These are phyloP conservation scores for Pyrenula massariospora DNA, from an alignment of 495 filamentous ascomycete genomes.

Conservation along the genomic window DNA sequence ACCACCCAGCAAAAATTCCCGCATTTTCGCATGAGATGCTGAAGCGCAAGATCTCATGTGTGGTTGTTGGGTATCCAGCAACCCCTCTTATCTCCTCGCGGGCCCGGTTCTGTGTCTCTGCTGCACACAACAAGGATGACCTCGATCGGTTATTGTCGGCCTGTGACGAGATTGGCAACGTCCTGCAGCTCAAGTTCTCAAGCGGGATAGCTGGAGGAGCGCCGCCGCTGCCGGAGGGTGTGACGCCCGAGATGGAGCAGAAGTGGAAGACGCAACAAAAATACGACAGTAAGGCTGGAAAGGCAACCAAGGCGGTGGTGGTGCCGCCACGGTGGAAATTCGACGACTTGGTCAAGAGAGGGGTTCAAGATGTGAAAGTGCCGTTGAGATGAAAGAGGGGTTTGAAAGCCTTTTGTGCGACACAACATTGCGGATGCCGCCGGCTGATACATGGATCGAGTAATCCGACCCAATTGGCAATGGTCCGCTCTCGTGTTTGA, in stretches of 20 bases:
- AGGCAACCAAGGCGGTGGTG: slow-evolving; percentile 34
- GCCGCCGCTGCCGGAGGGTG: slow-evolving; percentile 56
- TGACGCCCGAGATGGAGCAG: slow-evolving; percentile 56
- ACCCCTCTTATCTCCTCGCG: slow-evolving; percentile 93
- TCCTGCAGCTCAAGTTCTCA: slow-evolving; percentile 90
- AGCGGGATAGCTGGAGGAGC: slow-evolving; percentile 86
- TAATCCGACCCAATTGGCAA: too few species aligned
- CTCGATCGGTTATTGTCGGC: slow-evolving; percentile 81
- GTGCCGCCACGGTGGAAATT: slow-evolving; percentile 71
- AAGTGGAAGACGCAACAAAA: slow-evolving; percentile 34
- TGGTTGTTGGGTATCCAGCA: slow-evolving; percentile 93
- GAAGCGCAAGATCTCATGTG: slow-evolving; percentile 92
- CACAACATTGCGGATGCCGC: too few species aligned
- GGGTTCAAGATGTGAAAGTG: slow-evolving; percentile 67
- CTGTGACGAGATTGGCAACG: slow-evolving; percentile 85
- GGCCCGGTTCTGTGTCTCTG: slow-evolving; percentile 89
- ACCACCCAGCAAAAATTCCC: slow-evolving; percentile 94
- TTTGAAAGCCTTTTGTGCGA: too few species aligned
- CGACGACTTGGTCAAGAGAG: slow-evolving; percentile 65
- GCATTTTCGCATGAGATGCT: slow-evolving; percentile 99
- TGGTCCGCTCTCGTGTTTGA: too few species aligned
- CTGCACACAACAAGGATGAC: slow-evolving; percentile 96
- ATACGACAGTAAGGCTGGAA: slow-evolving; percentile 14
- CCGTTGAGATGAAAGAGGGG: slow-evolving; percentile 50
- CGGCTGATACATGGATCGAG: too few species aligned